Conservation (phyloP, 768 basidiomycete genomes). For the Trametes coccinea region DNA sequence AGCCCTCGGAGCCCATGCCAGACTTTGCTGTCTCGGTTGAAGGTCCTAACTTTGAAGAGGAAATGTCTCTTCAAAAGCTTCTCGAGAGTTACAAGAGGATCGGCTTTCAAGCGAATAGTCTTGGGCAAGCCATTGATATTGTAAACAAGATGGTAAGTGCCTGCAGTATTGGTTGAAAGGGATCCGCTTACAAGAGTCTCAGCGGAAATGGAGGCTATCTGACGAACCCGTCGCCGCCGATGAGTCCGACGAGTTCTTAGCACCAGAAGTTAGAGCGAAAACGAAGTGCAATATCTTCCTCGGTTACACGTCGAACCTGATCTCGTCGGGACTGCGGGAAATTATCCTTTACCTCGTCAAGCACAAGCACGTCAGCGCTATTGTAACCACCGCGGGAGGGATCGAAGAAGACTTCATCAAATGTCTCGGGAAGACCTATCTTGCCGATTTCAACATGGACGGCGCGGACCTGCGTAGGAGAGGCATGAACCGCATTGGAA, state of each 20-base stretch:
- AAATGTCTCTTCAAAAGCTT: constrained; percentile 64
- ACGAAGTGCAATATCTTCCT: constrained; percentile 89
- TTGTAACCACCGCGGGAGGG: constrained; percentile 97
- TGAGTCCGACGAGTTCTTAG: constrained; percentile 65
- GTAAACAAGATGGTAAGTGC: constrained; percentile 86
- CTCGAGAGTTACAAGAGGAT: constrained; percentile 83
- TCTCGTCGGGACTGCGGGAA: constrained; percentile 95
- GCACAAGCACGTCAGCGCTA: constrained; percentile 81
- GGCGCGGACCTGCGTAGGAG: constrained; percentile 83
- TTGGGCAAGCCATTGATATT: constrained; percentile 85
- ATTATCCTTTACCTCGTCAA: constrained; percentile 91
- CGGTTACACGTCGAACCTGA: constrained; percentile 97
- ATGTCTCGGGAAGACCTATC: constrained; percentile 94
- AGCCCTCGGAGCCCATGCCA: constrained; percentile 72
- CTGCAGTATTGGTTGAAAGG: no score
- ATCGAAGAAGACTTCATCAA: constrained; percentile 99
- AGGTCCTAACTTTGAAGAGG: constrained; percentile 86
- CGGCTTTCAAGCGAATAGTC: constrained; percentile 95
- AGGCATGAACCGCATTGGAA: constrained; percentile 98
- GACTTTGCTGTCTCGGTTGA: constrained; percentile 64
- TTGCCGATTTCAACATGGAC: constrained; percentile 90
- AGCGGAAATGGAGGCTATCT: constrained; percentile 89
- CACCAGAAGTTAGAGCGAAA: constrained; percentile 60
- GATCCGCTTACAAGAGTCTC: not conserved
- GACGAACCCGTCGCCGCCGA: constrained; percentile 75